phyloP scores from a whole-genome alignment of 2,329 filamentous ascomycete species.

The Fusarium buharicum region DNA sequence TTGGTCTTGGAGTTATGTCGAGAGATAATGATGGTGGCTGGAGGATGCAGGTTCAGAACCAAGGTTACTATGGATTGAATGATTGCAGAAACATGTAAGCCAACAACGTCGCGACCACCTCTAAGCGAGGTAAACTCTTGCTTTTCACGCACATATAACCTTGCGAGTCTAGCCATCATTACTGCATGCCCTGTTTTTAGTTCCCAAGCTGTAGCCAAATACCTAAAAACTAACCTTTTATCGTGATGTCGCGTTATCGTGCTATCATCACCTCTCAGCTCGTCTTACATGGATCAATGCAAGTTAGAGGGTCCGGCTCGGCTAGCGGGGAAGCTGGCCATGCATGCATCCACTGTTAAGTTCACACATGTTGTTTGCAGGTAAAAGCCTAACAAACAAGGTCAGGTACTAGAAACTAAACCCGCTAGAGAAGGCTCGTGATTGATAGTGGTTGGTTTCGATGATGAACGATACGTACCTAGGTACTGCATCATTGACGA shows the following conservation, averaged over 20 bases:
- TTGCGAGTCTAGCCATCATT: not conserved
- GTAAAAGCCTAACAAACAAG: constrained; percentile 27
- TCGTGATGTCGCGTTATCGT: constrained; percentile 15
- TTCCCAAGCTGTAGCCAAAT: not conserved
- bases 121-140: constrained; percentile 1
- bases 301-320: constrained; percentile 27
- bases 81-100: no score
- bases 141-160: not conserved
- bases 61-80: constrained; percentile 2
- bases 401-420: constrained; percentile 20
- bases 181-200: not conserved
- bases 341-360: constrained; percentile 37
- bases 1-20: no score
- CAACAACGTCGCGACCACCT: constrained; percentile 6
- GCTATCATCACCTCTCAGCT: constrained; percentile 18
- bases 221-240: not conserved
- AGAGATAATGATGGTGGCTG: no score
- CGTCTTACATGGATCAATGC: constrained; percentile 28
- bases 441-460: constrained; percentile 23
- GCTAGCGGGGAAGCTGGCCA: constrained; percentile 36
- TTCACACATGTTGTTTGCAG: constrained; percentile 3
- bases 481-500: no score
- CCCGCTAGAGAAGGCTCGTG: constrained; percentile 17
- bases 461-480: not conserved
- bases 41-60: constrained; percentile 9